These are phyloP conservation scores for Trematosphaeria pertusa DNA, from an alignment of 2,329 filamentous ascomycete species.

Conservation along the genomic window DNA sequence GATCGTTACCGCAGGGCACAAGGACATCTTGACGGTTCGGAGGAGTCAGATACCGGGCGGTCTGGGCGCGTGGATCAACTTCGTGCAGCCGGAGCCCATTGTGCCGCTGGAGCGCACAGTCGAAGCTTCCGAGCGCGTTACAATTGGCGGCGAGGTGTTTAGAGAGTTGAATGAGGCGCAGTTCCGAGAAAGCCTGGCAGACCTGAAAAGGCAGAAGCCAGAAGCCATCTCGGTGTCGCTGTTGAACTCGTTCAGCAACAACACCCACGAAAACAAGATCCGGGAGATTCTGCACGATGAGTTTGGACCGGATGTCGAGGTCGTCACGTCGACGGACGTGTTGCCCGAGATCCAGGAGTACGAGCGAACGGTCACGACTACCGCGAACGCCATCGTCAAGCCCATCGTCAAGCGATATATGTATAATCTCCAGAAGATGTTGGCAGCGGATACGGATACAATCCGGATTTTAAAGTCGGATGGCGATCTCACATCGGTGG, in stretches of 20 bases:
- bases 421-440: slow-evolving; percentile 48
- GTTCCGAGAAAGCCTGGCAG: slow-evolving; percentile 48
- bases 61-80: slow-evolving; percentile 59
- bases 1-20: slow-evolving; percentile 58
- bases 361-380: slow-evolving; percentile 57
- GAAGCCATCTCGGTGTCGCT: slow-evolving; percentile 57
- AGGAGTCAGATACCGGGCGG: slow-evolving; percentile 61
- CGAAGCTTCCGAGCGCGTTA: slow-evolving; percentile 54
- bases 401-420: slow-evolving; percentile 57
- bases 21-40: slow-evolving; percentile 56
- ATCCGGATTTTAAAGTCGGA: slow-evolving; percentile 60
- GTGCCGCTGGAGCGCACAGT: slow-evolving; percentile 58
- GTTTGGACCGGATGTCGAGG: slow-evolving; percentile 51
- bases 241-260: slow-evolving; percentile 57
- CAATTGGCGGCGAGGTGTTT: slow-evolving; percentile 52
- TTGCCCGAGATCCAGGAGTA: slow-evolving; percentile 58
- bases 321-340: slow-evolving; percentile 56
- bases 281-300: slow-evolving; percentile 51
- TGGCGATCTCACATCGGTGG: slow-evolving; percentile 55
- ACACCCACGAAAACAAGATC: slow-evolving; percentile 51
- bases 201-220: slow-evolving; percentile 49
- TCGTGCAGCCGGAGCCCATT: slow-evolving; percentile 55
- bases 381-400: slow-evolving; percentile 58
- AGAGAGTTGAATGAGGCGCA: slow-evolving; percentile 48
- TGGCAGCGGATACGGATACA: slow-evolving; percentile 51